Base-by-base conservation (phyloP, 805 yeast species). In the Dipodascopsis tothii region DNA sequence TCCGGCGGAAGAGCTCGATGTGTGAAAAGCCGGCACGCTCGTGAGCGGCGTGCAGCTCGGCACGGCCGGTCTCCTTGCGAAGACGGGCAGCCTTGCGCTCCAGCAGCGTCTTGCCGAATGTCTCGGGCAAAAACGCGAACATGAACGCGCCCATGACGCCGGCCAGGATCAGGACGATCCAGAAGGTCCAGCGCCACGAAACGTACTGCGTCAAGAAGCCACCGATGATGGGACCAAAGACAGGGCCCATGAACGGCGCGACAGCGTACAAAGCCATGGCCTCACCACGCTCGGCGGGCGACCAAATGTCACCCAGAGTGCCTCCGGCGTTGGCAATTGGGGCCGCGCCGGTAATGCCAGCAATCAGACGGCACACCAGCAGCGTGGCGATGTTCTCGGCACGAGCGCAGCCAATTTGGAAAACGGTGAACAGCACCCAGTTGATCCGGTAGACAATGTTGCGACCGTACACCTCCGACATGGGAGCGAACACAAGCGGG, bases 401-500 rank as follows among this genome's bases (percentile, higher is more conserved):
- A 46, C 78, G 73, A 2, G 77, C 82, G 47, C 84, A 78, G 3
- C 74, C 44, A 32, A 42, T 42, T 23, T 68, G 65, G 17, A 67
- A 64, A 36, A 73, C 51, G 56, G 70, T 60, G 21, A 73, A 4
- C 71, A 64, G 58, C 69, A 76, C 0, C 77, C 71, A 19, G 80
- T 64, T 5, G 72, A 60, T 2, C 83, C 73, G 2, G 74, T 53
- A 33, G 1, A 80, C 52, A 38, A 80, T 54, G 59, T 74, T 74
- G 62, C 92, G 69, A 39, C 90, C 88, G 55, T 71, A 81, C 37
- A 81, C 54, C 57, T 82, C 90, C 17, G 84, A 77, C 21, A 81
- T 61, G 14, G 88, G 88, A 20, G 84, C 92, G 80, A 84, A 84
- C 33, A 82, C 56, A 39, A 84, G 69, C 2, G 95, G 94, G 17